phyloP scores from a whole-genome alignment of 2,329 filamentous ascomycete genomes.

The Trichoderma afroharzianum region DNA sequence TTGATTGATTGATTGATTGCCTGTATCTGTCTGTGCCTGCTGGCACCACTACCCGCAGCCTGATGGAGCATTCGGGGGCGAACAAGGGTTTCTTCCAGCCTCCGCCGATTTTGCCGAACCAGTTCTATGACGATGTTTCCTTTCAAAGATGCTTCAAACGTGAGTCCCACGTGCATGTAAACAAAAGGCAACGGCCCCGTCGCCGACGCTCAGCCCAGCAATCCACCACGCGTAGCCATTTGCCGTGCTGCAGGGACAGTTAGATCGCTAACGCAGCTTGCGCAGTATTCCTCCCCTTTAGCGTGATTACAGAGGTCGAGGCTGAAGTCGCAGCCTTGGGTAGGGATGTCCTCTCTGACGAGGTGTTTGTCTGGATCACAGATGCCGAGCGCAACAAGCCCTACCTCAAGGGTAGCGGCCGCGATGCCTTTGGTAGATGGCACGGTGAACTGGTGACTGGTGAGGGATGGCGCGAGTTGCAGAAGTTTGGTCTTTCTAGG shows the following conservation, averaged over 20 bases:
- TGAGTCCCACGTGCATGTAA: slow-evolving; percentile 29
- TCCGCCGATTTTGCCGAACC: slow-evolving; percentile 50
- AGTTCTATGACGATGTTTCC: slow-evolving; percentile 53
- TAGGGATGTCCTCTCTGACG: slow-evolving; percentile 49
- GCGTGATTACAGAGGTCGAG: slow-evolving; percentile 37
- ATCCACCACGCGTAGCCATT: neutral
- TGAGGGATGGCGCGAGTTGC: slow-evolving; percentile 63
- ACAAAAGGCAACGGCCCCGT: neutral
- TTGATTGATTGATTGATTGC: neutral
- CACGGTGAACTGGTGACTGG: slow-evolving; percentile 58
- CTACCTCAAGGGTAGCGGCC: slow-evolving; percentile 52
- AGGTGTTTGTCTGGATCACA: slow-evolving; percentile 54
- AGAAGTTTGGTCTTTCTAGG: slow-evolving; percentile 54
- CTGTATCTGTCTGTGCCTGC: neutral
- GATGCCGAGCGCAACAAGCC: slow-evolving; percentile 65
- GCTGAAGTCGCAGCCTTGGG: slow-evolving; percentile 47
- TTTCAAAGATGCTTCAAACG: slow-evolving; percentile 50
- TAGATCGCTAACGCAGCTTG: neutral
- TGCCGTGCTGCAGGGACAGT: neutral
- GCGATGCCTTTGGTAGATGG: slow-evolving; percentile 60
- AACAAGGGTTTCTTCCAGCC: slow-evolving; percentile 56
- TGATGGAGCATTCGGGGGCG: slow-evolving; percentile 42
- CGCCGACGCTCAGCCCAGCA: neutral
- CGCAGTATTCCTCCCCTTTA: slow-evolving; percentile 47
- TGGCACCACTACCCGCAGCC: neutral